Percentiles rank a stretch among this genome's conserved stretches.
phyloP scores from a whole-genome alignment of 345 rosid species.

The Camelina laxa region DNA sequence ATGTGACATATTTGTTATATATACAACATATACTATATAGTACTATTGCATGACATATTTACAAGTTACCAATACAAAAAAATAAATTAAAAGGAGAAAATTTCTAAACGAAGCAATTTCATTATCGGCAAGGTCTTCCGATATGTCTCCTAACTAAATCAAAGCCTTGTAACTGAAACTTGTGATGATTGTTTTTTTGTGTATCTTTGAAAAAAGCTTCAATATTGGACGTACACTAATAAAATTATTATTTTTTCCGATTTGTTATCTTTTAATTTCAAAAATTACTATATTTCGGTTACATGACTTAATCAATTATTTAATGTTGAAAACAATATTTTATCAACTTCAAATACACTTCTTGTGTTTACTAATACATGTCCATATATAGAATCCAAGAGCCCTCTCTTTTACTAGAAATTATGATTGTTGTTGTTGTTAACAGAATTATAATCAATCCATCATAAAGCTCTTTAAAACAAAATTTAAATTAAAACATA shows the following conservation, averaged over 20 bases:
- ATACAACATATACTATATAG: not conserved
- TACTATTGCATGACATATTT: constrained; percentile 38
- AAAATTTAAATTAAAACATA: no score
- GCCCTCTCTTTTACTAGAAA: not conserved
- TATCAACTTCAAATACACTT: constrained; percentile 4
- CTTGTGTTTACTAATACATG: not conserved
- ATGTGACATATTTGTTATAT: constrained; percentile 33
- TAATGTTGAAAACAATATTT: not conserved
- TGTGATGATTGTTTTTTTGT: constrained; percentile 42
- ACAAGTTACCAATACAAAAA: constrained; percentile 46
- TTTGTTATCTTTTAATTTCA: not conserved
- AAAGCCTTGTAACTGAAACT: constrained; percentile 46
- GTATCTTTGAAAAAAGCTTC: constrained; percentile 8
- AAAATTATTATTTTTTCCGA: not conserved
- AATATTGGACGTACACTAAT: constrained; percentile 19
- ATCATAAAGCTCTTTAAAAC: not conserved
- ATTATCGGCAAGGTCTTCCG: constrained; percentile 50
- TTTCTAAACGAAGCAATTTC: constrained; percentile 55
- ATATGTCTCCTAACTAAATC: constrained; percentile 58
- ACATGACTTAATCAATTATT: constrained; percentile 9
- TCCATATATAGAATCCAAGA: not conserved
- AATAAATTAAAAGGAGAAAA: constrained; percentile 16
- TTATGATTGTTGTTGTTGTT: not conserved
- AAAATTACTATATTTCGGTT: not conserved
- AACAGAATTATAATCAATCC: not conserved